Base-by-base conservation (phyloP, 2,329 filamentous ascomycete genomes). In the Penicillium sp. region DNA sequence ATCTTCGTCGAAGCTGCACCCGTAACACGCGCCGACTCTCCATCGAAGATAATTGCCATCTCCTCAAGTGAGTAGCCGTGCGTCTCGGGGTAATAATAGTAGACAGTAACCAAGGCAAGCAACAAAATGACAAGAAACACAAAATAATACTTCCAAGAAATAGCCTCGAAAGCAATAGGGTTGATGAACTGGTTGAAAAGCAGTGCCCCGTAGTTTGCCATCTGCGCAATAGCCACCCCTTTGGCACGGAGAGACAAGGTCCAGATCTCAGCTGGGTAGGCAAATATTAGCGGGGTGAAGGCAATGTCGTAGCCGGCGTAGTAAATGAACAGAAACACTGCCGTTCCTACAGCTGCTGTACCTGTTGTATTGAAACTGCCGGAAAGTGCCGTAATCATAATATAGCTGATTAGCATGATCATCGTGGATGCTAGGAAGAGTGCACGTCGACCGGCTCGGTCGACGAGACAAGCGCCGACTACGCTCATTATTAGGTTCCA, bases 401-500 rank as follows among this genome's bases (percentile, higher is more conserved):
- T 38, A 20, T 54, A 54, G 20, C 40, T 38, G 3, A 39, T 20
- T 13, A 49, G 38, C 38, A 56, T 54, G 13, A 59, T 46, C 5
- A 35, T 46, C 10, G 56, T 62, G 14, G 57, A 58, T 20, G 45
- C 52, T 7, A 80, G 60, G 10, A 80, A 62, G 6, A 80, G 64
- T 0, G 59, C 57, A 2, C 64, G 57, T 6, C 65, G 60, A 4
- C 65, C 65, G 22, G 60, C 49, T 26, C 51, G 47, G 29, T 82
- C 79, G 1, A 78, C 77, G 35, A 82, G 68, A 7, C 74, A 68
- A 2, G 80, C 78, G 37, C 80, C 80, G 0, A 76, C 56, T 14
- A 81, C 68, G 11, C 78, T 76, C 56, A 74, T 76, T 16, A 79
- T 65, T 18, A 79, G 74, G 20, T 78, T 76, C 60, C 80, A 77